phyloP scores from a whole-genome alignment of 495 filamentous ascomycete species.

The Beverwykella pulmonaria region DNA sequence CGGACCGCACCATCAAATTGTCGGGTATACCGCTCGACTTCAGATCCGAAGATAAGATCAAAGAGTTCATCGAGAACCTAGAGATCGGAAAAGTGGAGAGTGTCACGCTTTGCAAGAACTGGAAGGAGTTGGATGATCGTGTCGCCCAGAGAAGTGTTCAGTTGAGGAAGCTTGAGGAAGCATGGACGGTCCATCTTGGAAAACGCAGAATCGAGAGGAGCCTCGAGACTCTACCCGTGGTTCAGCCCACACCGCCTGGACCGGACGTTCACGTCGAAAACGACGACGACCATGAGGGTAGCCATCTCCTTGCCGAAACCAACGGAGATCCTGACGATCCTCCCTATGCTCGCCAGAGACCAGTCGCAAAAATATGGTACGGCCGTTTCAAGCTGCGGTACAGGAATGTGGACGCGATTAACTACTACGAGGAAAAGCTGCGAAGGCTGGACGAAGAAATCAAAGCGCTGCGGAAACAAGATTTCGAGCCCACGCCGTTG shows the following conservation, averaged over 20 bases:
- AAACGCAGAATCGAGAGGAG: conserved; percentile 53
- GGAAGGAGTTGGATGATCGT: conserved; percentile 78
- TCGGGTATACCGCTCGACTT: conserved; percentile 85
- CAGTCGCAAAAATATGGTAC: conserved; percentile 74
- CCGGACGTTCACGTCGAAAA: conserved; percentile 50
- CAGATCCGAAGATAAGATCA: conserved; percentile 79
- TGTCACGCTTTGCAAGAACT: conserved; percentile 84
- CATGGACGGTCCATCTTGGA: conserved; percentile 74
- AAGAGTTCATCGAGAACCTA: conserved; percentile 81
- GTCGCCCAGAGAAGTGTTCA: conserved; percentile 67
- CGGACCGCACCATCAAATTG: conserved; percentile 88
- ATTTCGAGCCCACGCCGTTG: conserved; percentile 74
- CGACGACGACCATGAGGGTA: conserved; percentile 48
- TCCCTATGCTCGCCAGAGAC: conserved; percentile 58
- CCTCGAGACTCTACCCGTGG: conserved; percentile 55
- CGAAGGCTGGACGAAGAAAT: conserved; percentile 80
- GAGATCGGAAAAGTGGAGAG: conserved; percentile 92
- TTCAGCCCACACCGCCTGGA: conserved; percentile 52
- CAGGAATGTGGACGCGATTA: conserved; percentile 82
- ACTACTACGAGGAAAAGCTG: conserved; percentile 90
- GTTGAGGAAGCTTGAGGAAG: conserved; percentile 77
- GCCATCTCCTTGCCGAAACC: conserved; percentile 57
- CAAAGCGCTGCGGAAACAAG: conserved; percentile 66
- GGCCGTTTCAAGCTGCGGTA: conserved; percentile 74
- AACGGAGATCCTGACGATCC: conserved; percentile 45